A percentile compares a stretch with the other conserved stretches of the same genome.
These are phyloP conservation scores for Panicum hallii DNA, from an alignment of 202 grass and related monocot species.

Conservation along the genomic window DNA sequence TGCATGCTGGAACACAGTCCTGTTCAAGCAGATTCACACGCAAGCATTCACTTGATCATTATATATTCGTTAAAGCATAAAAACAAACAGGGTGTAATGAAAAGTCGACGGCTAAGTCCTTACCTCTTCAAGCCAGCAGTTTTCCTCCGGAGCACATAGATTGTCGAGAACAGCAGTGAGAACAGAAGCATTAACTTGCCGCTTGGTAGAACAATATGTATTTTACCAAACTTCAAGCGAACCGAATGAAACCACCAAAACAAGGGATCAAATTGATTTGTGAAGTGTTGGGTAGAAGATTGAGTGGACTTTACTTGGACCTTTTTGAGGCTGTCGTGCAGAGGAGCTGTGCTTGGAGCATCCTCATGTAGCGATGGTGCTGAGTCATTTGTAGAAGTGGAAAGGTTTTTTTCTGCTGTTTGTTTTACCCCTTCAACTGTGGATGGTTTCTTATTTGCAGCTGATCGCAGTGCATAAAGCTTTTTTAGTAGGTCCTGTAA, in stretches of 20 bases:
- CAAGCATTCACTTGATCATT: not conserved
- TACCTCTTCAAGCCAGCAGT: slow-evolving; percentile 70
- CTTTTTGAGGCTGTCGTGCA: slow-evolving; percentile 39
- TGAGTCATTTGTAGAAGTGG: slow-evolving; percentile 5
- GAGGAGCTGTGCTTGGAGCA: slow-evolving; percentile 29
- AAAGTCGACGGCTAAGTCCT: not conserved
- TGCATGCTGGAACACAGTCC: slow-evolving; percentile 46
- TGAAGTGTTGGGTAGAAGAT: slow-evolving; percentile 37
- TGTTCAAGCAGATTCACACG: slow-evolving; percentile 43
- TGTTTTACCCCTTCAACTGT: slow-evolving; percentile 36
- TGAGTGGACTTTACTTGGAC: slow-evolving; percentile 48
- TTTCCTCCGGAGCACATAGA: slow-evolving; percentile 66
- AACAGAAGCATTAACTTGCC: slow-evolving; percentile 71
- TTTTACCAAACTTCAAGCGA: slow-evolving; percentile 71
- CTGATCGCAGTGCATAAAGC: slow-evolving; percentile 36
- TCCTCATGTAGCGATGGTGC: slow-evolving; percentile 25
- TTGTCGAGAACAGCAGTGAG: slow-evolving; percentile 63
- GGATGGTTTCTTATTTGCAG: slow-evolving; percentile 36
- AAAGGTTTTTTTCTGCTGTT: slow-evolving; percentile 36
- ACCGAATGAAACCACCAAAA: slow-evolving; percentile 84
- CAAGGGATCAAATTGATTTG: slow-evolving; percentile 57
- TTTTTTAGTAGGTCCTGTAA: slow-evolving; percentile 43
- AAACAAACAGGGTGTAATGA: not conserved
- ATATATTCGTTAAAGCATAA: not conserved
- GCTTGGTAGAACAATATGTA: slow-evolving; percentile 67